Conservation (phyloP, 805 yeast species). For the Yueomyces sp. region DNA sequence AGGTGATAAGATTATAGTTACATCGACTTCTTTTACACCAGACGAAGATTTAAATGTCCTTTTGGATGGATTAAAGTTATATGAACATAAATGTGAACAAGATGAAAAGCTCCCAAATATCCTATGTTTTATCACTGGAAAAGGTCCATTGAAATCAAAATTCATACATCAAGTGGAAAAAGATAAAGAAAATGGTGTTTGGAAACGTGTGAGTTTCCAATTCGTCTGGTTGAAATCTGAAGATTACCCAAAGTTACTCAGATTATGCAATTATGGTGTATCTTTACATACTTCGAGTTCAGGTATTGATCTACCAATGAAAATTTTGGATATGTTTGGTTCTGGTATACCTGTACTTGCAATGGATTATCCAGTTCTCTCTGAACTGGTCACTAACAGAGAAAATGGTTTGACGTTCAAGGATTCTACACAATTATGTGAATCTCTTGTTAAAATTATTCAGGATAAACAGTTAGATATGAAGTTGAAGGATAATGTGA, state of each 20-base stretch:
- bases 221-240: slow-evolving; percentile 67
- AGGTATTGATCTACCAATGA: slow-evolving; percentile 95
- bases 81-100: slow-evolving; percentile 30
- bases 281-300: slow-evolving; percentile 86
- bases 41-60: slow-evolving; percentile 78
- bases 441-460: slow-evolving; percentile 26
- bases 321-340: slow-evolving; percentile 90
- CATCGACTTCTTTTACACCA: slow-evolving; percentile 90
- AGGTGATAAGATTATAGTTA: slow-evolving; percentile 54
- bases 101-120: slow-evolving; percentile 30
- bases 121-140: slow-evolving; percentile 82
- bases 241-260: slow-evolving; percentile 66
- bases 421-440: slow-evolving; percentile 32
- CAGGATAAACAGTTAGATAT: slow-evolving; percentile 23
- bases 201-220: slow-evolving; percentile 39
- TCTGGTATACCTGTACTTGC: slow-evolving; percentile 88
- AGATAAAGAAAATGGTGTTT: slow-evolving; percentile 26
- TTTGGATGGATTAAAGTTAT: slow-evolving; percentile 49
- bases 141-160: slow-evolving; percentile 65
- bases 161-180: slow-evolving; percentile 34
- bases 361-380: slow-evolving; percentile 59
- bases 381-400: slow-evolving; percentile 58
- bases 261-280: slow-evolving; percentile 73
- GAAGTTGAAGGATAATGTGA: slow-evolving; percentile 52
- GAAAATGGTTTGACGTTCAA: slow-evolving; percentile 55